These are phyloP conservation scores for Podila epicladia DNA, from an alignment of 192 early-diverging fungal species.

Conservation along the genomic window DNA sequence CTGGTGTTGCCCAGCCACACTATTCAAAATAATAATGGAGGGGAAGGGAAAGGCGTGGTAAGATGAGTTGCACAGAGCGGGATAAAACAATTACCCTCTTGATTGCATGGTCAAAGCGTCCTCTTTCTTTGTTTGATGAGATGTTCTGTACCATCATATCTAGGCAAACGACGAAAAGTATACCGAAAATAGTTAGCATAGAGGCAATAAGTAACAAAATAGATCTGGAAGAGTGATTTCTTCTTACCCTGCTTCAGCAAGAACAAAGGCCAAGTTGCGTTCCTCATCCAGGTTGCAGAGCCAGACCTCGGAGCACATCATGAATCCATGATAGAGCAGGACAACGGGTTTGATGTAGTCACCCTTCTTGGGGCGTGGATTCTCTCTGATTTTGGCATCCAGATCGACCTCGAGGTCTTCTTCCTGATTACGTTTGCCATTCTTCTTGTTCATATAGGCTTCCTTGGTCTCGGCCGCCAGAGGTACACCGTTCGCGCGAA, in stretches of 20 bases:
- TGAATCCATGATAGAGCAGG: conserved; percentile 93
- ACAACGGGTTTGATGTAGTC: conserved; percentile 80
- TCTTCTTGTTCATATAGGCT: conserved; percentile 2
- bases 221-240: not conserved
- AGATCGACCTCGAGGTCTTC: conserved; percentile 44
- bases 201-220: not conserved
- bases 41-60: conserved; percentile 7
- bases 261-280: conserved; percentile 80
- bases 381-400: not conserved
- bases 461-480: conserved; percentile 48
- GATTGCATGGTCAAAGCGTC: not conserved
- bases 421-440: conserved; percentile 19
- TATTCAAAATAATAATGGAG: conserved; percentile 3
- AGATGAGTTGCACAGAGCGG: not conserved
- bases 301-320: conserved; percentile 95
- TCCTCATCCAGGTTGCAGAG: conserved; percentile 84
- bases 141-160: too few relatives aligned
- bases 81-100: too few relatives aligned
- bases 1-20: conserved; percentile 95
- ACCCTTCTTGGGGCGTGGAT: conserved; percentile 24
- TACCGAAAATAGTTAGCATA: not conserved
- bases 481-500: conserved; percentile 44
- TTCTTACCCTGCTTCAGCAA: conserved; percentile 80
- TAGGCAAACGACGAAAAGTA: too few relatives aligned
- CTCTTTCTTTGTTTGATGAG: not conserved